Conservation (phyloP, 768 basidiomycete genomes). For the Russula lepida region DNA sequence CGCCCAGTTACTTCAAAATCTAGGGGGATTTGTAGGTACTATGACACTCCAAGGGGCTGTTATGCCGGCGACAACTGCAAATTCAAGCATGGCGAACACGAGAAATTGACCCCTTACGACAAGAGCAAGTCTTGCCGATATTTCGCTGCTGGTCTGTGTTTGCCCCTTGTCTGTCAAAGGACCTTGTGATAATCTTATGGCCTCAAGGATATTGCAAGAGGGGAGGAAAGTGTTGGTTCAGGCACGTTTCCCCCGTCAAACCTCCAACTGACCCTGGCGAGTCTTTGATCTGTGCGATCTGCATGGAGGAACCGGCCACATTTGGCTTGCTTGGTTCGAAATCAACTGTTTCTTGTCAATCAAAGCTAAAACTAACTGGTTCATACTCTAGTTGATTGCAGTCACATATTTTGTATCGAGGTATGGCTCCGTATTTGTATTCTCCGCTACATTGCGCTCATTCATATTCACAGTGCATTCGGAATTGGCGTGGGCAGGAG, state of each 20-base stretch:
- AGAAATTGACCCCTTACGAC: slow-evolving; percentile 59
- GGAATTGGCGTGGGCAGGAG: slow-evolving; percentile 62
- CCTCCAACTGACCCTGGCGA: slow-evolving; percentile 22
- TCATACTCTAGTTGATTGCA: slow-evolving; percentile 50
- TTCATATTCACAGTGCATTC: slow-evolving; percentile 50
- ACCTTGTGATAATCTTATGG: background rate
- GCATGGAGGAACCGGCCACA: slow-evolving; percentile 60
- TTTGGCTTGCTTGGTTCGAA: slow-evolving; percentile 58
- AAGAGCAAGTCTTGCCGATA: slow-evolving; percentile 60
- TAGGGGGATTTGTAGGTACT: slow-evolving; percentile 65
- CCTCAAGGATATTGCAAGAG: slow-evolving; percentile 58
- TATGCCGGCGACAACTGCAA: slow-evolving; percentile 63
- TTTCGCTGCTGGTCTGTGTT: slow-evolving; percentile 46
- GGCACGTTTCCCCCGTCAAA: slow-evolving; percentile 36
- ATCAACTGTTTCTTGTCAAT: background rate
- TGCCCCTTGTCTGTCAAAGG: background rate
- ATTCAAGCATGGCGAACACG: slow-evolving; percentile 56
- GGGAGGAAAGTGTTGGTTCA: slow-evolving; percentile 71
- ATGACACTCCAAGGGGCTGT: slow-evolving; percentile 56
- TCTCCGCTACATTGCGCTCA: background rate
- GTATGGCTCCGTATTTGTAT: slow-evolving; percentile 31
- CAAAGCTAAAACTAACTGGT: slow-evolving; percentile 12
- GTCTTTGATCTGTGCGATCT: slow-evolving; percentile 58
- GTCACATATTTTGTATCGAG: slow-evolving; percentile 67
- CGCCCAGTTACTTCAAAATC: slow-evolving; percentile 64